Conservation (phyloP, 331 rosid genomes). For the Cydonia oblonga region DNA sequence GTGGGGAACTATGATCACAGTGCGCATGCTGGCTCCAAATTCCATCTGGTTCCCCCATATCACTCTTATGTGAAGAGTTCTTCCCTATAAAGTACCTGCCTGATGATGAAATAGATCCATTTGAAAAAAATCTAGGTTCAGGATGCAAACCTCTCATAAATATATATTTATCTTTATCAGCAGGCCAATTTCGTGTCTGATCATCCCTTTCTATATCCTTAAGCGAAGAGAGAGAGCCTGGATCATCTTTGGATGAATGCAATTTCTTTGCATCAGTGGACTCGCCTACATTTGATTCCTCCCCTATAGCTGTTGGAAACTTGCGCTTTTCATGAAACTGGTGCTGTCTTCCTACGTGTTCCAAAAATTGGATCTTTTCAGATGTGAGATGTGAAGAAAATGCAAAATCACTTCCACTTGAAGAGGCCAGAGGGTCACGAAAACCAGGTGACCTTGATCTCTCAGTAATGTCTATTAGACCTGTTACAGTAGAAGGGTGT, state of each 20-base stretch:
- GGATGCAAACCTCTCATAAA: constrained; percentile 28
- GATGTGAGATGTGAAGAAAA: constrained; percentile 30
- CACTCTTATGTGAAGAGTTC: constrained; percentile 28
- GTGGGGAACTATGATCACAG: constrained; percentile 18
- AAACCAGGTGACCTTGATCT: constrained; percentile 36
- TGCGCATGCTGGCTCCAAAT: constrained; percentile 18
- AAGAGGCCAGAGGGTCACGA: constrained; percentile 27
- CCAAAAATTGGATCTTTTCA: constrained; percentile 25
- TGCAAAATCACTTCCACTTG: constrained; percentile 18
- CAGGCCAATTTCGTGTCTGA: neutral
- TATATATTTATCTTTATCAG: constrained; percentile 14
- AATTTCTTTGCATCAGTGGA: constrained; percentile 11
- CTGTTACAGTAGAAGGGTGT: constrained; percentile 42
- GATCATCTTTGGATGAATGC: constrained; percentile 10
- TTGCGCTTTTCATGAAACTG: constrained; percentile 34
- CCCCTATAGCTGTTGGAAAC: constrained; percentile 22
- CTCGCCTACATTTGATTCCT: constrained; percentile 12
- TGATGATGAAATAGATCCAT: constrained; percentile 17
- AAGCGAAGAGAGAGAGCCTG: constrained; percentile 10
- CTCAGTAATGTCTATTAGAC: constrained; percentile 29
- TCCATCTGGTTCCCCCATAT: constrained; percentile 31
- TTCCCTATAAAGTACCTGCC: constrained; percentile 22
- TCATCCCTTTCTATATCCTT: constrained; percentile 20
- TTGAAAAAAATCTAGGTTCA: constrained; percentile 35
- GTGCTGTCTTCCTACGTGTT: constrained; percentile 29